A percentile compares a stretch with the other conserved stretches of the same genome.
phyloP scores from a whole-genome alignment of 1,284 basidiomycete genomes.

The Cryptococcus depauperatus region DNA sequence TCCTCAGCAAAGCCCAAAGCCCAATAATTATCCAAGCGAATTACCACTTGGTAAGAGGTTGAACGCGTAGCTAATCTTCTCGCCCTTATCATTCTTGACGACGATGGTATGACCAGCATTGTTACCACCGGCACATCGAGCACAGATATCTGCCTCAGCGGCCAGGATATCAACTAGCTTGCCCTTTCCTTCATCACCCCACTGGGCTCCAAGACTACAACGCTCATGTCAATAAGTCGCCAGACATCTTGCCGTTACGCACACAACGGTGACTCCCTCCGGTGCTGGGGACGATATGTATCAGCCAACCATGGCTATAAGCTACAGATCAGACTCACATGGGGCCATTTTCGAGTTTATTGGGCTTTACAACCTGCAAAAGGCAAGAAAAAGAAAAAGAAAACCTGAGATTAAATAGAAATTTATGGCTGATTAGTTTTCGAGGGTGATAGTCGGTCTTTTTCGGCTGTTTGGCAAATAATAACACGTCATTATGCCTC shows the following conservation, averaged over 20 bases:
- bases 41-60: constrained; percentile 88
- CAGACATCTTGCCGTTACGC: constrained; percentile 10
- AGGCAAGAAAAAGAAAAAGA: neutral
- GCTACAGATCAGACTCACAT: constrained; percentile 6
- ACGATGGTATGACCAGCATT: constrained; percentile 99
- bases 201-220: constrained; percentile 74
- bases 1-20: neutral
- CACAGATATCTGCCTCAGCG: constrained; percentile 83
- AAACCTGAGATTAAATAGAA: no score
- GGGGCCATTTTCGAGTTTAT: constrained; percentile 14
- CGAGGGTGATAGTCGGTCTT: no score
- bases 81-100: constrained; percentile 60
- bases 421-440: no score
- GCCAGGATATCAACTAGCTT: constrained; percentile 91
- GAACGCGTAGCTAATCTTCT: constrained; percentile 82
- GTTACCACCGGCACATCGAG: constrained; percentile 94
- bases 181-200: constrained; percentile 95
- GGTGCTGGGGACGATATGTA: constrained; percentile 18
- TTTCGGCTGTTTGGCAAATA: no score
- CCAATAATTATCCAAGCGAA: constrained; percentile 31
- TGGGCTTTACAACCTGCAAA: neutral
- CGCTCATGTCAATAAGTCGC: neutral
- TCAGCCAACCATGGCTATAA: neutral
- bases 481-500: constrained; percentile 1
- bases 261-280: constrained; percentile 38